phyloP scores from a whole-genome alignment of 2,329 filamentous ascomycete genomes.

The Apiospora sp. region DNA sequence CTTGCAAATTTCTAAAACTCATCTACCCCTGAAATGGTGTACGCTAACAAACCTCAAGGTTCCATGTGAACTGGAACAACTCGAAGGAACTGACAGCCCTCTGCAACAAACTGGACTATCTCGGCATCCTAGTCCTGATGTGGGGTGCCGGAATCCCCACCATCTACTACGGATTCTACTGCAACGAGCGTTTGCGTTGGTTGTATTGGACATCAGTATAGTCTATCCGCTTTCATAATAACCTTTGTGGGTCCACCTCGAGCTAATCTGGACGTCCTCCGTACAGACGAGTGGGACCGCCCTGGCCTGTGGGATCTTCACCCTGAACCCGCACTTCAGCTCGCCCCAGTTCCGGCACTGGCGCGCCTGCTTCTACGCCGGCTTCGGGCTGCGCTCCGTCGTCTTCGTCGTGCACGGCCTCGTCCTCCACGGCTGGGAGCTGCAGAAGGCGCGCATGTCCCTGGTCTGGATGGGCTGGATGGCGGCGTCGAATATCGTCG shows the following conservation, averaged over 20 bases:
- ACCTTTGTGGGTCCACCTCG: background rate
- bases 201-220: constrained; percentile 29
- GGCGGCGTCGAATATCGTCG: constrained; percentile 24
- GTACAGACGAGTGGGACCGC: constrained; percentile 18
- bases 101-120: constrained; percentile 32
- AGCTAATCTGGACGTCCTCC: background rate
- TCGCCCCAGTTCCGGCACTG: constrained; percentile 29
- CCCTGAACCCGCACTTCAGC: constrained; percentile 30
- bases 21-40: background rate
- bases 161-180: constrained; percentile 34
- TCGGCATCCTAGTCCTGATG: constrained; percentile 31
- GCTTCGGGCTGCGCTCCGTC: constrained; percentile 31
- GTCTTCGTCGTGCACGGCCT: constrained; percentile 29
- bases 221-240: background rate
- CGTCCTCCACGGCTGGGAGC: background rate
- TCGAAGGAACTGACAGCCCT: constrained; percentile 9
- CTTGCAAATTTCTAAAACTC: background rate
- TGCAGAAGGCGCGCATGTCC: constrained; percentile 14
- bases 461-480: constrained; percentile 21
- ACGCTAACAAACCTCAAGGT: background rate
- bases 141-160: constrained; percentile 31
- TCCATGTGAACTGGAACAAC: constrained; percentile 4
- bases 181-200: constrained; percentile 26
- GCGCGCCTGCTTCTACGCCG: constrained; percentile 30
- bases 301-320: constrained; percentile 20